A percentile compares a stretch with the other conserved stretches of the same genome.
Evolutionary conservation across 2,329 filamentous ascomycete species (phyloP).

Genomic region (Mycogone perniciosa): DNA sequence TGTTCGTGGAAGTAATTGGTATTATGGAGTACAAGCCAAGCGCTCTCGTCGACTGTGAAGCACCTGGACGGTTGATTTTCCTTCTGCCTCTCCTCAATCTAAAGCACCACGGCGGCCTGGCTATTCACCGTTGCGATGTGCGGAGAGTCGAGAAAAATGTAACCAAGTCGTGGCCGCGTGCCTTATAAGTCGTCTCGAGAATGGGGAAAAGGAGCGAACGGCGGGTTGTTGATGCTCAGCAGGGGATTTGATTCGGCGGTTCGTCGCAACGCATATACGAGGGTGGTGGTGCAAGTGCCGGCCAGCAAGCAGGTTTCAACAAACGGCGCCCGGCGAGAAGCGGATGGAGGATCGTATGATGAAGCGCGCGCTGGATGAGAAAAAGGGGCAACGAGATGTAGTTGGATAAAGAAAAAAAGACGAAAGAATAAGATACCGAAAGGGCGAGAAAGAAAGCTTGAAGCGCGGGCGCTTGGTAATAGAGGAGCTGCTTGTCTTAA

Average conservation of each 20-base stretch:
- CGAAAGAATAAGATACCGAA: slow-evolving; percentile 7
- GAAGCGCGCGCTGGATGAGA: neutral
- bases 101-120: no score
- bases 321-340: neutral
- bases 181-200: slow-evolving; percentile 1
- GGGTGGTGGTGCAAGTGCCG: neutral
- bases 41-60: no score
- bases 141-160: neutral
- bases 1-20: neutral
- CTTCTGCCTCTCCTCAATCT: no score
- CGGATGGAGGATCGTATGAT: neutral
- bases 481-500: slow-evolving; percentile 12
- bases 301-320: neutral
- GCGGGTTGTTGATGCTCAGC: neutral
- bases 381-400: neutral
- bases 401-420: neutral
- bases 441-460: slow-evolving; percentile 7
- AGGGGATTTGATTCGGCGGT: neutral
- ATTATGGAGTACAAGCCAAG: no score
- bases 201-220: neutral
- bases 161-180: neutral
- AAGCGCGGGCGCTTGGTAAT: slow-evolving; percentile 8
- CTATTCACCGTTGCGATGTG: slow-evolving; percentile 1
- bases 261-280: slow-evolving; percentile 1
- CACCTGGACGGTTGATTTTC: no score